Base-by-base conservation (phyloP, 139 green algal species). In the Coelastrella sp. region DNA sequence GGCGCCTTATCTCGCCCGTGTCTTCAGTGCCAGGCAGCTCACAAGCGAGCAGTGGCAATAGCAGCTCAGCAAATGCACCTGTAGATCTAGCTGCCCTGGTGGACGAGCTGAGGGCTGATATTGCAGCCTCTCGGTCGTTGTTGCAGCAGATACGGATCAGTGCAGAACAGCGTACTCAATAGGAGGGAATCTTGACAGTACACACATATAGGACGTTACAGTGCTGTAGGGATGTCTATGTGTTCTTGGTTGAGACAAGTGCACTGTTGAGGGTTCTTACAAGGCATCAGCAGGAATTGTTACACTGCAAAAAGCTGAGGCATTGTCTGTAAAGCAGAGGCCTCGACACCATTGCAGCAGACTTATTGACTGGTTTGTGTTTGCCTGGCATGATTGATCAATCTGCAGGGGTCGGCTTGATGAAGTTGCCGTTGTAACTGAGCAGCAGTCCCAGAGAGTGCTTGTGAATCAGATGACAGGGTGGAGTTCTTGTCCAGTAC, bases 31-130 rank as follows among this genome's bases (percentile, higher is more conserved):
- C 79, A 57, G 61, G 82, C 58, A 78, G 63, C 82, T 59, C 60
- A 65, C 20, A 35, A 20, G 56, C 60, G 9, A 76, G 63, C 63
- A 74, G 60, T 59, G 22, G n/a, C 59, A 58, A 9, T 6, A 88
- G 65, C 65, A 78, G 63, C 63, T 19, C 35, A 22, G 8, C 35
- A 78, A 35, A 22, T 22, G 24, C 22, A 14, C 15, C 19, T 35
- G 22, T 60, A 49, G 65, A 78, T 70, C 20, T 70, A 24, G 68
- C 61, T 56, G 84, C 84, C 6, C 27, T 89, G 19, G 70, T 89
- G 15, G 84, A 89, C 35, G 84, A 89, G 70, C 70, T 89, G 17
- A 73, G 84, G 70, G 84, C 84, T 6, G 84, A 89, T 74, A 89
- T 89, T 58, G 84, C 84, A 10, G 84, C 84, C 11, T 89, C 84